These are phyloP conservation scores for Crotalaria pallida DNA, from an alignment of 306 rosid species.

Conservation along the genomic window DNA sequence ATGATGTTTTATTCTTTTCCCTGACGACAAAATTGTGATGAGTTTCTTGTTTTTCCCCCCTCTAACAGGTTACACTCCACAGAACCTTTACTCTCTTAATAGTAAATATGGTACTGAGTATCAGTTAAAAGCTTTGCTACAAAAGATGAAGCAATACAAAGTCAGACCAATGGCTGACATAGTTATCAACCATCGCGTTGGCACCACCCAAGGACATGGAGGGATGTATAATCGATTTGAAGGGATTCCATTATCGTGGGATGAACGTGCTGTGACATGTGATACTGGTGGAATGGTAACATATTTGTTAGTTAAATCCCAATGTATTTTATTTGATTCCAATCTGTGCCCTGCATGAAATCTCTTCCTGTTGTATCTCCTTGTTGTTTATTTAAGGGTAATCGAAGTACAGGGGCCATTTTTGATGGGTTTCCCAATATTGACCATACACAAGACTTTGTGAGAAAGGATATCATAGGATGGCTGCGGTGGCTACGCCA, in stretches of 20 bases:
- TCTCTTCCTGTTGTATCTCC: not conserved
- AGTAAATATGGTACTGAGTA: slow-evolving; percentile 79
- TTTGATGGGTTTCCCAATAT: slow-evolving; percentile 87
- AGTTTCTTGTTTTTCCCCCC: not conserved
- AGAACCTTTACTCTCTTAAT: slow-evolving; percentile 70
- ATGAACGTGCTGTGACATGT: slow-evolving; percentile 82
- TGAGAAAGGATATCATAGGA: slow-evolving; percentile 68
- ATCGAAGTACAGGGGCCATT: slow-evolving; percentile 62
- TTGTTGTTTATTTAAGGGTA: slow-evolving; percentile 47
- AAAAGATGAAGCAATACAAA: slow-evolving; percentile 62
- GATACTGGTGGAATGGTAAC: slow-evolving; percentile 83
- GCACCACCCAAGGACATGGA: slow-evolving; percentile 76
- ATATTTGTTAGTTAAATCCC: not conserved
- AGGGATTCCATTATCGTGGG: slow-evolving; percentile 79
- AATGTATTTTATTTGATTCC: not conserved
- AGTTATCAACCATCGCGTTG: slow-evolving; percentile 85
- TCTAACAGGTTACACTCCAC: slow-evolving; percentile 77
- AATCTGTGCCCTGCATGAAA: not conserved
- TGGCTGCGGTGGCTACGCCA: slow-evolving; percentile 78
- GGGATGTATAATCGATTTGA: slow-evolving; percentile 83
- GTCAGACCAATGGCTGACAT: slow-evolving; percentile 86
- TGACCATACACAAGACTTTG: slow-evolving; percentile 81
- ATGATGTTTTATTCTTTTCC: not conserved
- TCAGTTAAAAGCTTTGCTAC: slow-evolving; percentile 62
- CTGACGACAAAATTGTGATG: not conserved